A percentile compares a stretch with the other conserved stretches of the same genome.
Evolutionary conservation across 1,284 basidiomycete genomes (phyloP).

Genomic region (Ceratobasidium sp.): DNA sequence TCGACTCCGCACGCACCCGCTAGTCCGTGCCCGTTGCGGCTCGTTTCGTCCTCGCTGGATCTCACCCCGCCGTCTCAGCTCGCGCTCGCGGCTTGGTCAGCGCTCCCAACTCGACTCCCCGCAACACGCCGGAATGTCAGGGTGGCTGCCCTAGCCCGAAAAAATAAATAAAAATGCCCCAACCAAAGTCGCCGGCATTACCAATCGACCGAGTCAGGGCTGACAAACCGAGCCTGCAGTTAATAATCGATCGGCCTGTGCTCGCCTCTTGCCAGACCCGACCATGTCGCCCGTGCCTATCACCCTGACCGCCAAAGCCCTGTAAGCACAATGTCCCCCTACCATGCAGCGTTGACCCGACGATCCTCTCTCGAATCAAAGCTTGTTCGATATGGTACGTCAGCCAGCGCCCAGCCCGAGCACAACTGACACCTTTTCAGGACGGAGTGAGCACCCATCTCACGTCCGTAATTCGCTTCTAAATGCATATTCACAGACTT

Average conservation of each 20-base stretch:
- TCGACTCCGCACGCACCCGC: not conserved
- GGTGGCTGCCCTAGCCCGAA: not conserved
- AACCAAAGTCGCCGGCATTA: slow-evolving; percentile 7
- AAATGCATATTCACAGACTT: slow-evolving; percentile 39
- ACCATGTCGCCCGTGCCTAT: not conserved
- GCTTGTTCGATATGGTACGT: slow-evolving; percentile 41
- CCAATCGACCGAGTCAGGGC: slow-evolving; percentile 19
- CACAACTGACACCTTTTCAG: slow-evolving; percentile 5
- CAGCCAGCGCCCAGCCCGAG: not conserved
- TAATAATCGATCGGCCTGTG: slow-evolving; percentile 8
- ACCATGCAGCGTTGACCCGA: not conserved
- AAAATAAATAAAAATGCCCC: slow-evolving; percentile 24
- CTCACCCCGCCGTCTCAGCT: slow-evolving; percentile 4
- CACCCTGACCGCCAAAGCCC: slow-evolving; percentile 16
- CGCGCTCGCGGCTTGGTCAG: not conserved
- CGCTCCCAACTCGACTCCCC: slow-evolving; percentile 3
- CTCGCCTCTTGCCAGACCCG: not conserved
- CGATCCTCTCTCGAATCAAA: slow-evolving; percentile 11
- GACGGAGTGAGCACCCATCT: slow-evolving; percentile 19
- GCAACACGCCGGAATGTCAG: not conserved
- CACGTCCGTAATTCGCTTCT: not conserved
- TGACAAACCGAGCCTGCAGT: slow-evolving; percentile 1
- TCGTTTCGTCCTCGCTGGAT: slow-evolving; percentile 27
- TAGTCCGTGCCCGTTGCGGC: slow-evolving; percentile 1
- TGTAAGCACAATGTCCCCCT: slow-evolving; percentile 6